Base-by-base conservation (phyloP, 2,329 filamentous ascomycete genomes). In the Penicillium carneum region DNA sequence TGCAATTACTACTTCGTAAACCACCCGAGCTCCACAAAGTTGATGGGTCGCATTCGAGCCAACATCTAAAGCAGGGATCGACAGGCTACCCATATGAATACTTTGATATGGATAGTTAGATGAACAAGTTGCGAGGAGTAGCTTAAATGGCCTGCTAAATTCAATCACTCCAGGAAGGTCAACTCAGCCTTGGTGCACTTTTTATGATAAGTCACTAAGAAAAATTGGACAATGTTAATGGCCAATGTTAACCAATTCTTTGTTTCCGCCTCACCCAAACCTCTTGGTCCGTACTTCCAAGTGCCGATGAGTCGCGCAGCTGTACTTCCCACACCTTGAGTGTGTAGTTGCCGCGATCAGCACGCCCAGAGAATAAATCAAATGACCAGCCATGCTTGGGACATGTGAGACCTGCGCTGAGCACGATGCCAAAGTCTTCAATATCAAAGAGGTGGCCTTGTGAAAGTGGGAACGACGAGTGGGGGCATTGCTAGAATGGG, bases 331-430 rank as follows among this genome's bases (percentile, higher is more conserved):
- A 90, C 0, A 88, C 75, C 23, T 82, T 82, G 10, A 91, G 77
- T 61, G 78, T 83, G 69, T 91, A 91, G 47, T 76, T 84, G 0
- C 84, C 87, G 0, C 87, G 83, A 71, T 91, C 89, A 0, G 82
- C 82, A 67, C 80, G 79, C 0, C 89, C 89, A 0, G 88, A 85
- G 54, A 86, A 84, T 2, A 91, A 68, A 70, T 91, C 89, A 73
- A 91, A 91, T 0, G 87, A 88, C 89, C 89, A 91, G 4, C 81
- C 85, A 63, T 91, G 88, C 64, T 90, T 90, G 0, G 88, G 87
- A 72, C 89, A 91, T 0, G 82, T 84, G 3, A 91, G 77, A 0
- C 88, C 89, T 0, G 86, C 82, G 0, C 73, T 75, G 11, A 76
- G 67, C 1, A 62, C 62, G 57, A 76, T 67, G 0, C 89, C 88